A percentile compares a stretch with the other conserved stretches of the same genome.
phyloP scores from a whole-genome alignment of 169 alveolate species.

The Neospora caninum region DNA sequence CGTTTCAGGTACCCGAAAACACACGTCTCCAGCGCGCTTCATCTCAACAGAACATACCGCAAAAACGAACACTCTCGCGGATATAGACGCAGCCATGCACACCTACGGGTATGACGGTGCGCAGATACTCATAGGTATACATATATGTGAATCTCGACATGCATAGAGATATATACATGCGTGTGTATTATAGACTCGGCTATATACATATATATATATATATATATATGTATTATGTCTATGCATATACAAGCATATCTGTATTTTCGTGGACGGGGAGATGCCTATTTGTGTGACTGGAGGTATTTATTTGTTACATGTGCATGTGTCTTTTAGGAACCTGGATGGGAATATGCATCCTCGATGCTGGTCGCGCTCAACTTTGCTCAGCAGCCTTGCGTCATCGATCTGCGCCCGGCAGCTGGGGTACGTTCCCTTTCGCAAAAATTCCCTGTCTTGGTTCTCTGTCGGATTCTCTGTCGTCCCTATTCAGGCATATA shows the following conservation, averaged over 20 bases:
- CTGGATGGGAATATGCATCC: conserved; percentile 46
- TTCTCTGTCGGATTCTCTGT: not conserved
- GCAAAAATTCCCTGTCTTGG: not conserved
- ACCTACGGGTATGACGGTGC: not conserved
- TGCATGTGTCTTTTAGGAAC: conserved; percentile 21
- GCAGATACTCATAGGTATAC: not conserved
- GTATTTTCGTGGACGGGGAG: too few relatives aligned
- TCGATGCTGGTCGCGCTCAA: conserved; percentile 47
- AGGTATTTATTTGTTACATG: too few relatives aligned
- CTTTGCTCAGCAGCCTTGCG: conserved; percentile 42
- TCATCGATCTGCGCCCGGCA: conserved; percentile 59
- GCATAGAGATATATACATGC: not conserved
- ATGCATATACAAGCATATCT: too few relatives aligned
- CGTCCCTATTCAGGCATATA: not conserved
- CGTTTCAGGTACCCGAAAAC: not conserved
- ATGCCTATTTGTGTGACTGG: too few relatives aligned
- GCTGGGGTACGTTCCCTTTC: conserved; percentile 23
- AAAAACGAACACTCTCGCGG: too few relatives aligned
- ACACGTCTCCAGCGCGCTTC: too few relatives aligned
- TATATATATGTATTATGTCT: not conserved
- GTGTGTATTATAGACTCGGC: not conserved
- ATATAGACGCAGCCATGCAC: not conserved
- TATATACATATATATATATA: not conserved
- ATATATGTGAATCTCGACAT: not conserved
- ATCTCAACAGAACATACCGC: too few relatives aligned